Percentiles rank a stretch among this genome's conserved stretches.
Evolutionary conservation across 2,329 filamentous ascomycete genomes (phyloP).

Genomic region (Oidium heveae): DNA sequence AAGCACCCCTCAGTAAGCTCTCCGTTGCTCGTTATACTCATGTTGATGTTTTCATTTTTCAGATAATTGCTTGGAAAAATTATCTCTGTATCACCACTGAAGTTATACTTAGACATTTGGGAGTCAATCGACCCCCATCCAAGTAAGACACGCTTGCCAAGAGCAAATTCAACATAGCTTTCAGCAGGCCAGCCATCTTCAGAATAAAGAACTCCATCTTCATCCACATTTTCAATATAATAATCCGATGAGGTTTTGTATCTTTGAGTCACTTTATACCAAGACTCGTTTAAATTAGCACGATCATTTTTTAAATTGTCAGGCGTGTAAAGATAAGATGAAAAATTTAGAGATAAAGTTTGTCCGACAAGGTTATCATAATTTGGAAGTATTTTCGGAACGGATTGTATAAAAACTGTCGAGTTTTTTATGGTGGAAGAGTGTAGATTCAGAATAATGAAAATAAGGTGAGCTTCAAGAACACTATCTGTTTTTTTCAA

Average conservation of each 20-base stretch:
- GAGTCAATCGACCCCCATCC: constrained; percentile 30
- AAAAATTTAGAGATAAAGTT: constrained; percentile 22
- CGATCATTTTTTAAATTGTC: constrained; percentile 23
- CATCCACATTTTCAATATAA: constrained; percentile 17
- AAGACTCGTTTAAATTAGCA: constrained; percentile 28
- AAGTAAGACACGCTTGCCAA: constrained; percentile 26
- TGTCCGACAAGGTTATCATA: constrained; percentile 20
- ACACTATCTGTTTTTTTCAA: constrained; percentile 26
- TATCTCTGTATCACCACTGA: constrained; percentile 20
- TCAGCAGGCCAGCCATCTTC: constrained; percentile 38
- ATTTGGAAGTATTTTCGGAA: constrained; percentile 18
- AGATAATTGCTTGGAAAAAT: constrained; percentile 27
- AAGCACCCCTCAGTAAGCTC: constrained; percentile 26
- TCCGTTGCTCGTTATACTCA: constrained; percentile 16
- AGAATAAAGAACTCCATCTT: constrained; percentile 19
- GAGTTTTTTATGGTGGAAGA: constrained; percentile 20
- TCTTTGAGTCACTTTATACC: constrained; percentile 21
- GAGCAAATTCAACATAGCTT: constrained; percentile 27
- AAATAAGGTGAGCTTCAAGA: constrained; percentile 25
- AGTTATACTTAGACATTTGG: constrained; percentile 29
- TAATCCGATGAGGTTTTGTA: constrained; percentile 26
- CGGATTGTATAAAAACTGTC: background rate
- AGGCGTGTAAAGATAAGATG: constrained; percentile 28
- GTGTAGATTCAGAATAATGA: constrained; percentile 33
- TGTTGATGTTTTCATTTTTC: constrained; percentile 12